Conservation (phyloP, 352 stramenopile species). For the Phytophthora pistaciae region DNA sequence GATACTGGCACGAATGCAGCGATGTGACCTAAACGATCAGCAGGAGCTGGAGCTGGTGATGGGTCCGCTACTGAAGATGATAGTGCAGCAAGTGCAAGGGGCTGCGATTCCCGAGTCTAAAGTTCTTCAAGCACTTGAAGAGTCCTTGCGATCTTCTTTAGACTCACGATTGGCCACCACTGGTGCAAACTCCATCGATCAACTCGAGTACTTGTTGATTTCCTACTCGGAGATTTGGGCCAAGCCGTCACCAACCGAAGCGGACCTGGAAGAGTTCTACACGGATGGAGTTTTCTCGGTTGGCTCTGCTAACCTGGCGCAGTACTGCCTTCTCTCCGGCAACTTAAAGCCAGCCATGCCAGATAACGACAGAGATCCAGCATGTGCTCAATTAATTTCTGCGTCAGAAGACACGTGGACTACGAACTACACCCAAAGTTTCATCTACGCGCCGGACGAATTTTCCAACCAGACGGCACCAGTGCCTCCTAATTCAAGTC, state of each 20-base stretch:
- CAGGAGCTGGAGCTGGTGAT: slow-evolving; percentile 42
- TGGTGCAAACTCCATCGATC: slow-evolving; percentile 15
- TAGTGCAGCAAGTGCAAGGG: slow-evolving; percentile 11
- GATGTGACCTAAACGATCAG: slow-evolving; percentile 44
- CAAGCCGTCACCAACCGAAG: slow-evolving; percentile 33
- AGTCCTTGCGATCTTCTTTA: not conserved
- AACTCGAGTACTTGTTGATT: slow-evolving; percentile 36
- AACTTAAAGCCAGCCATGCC: slow-evolving; percentile 18
- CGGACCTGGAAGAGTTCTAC: slow-evolving; percentile 22
- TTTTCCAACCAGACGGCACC: slow-evolving; percentile 44
- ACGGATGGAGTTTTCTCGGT: slow-evolving; percentile 35
- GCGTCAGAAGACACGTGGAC: slow-evolving; percentile 2
- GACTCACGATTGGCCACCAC: not conserved
- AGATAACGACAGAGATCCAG: slow-evolving; percentile 18
- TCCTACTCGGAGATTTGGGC: slow-evolving; percentile 36
- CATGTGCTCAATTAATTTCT: slow-evolving; percentile 13
- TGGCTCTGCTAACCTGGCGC: slow-evolving; percentile 7
- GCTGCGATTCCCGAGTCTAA: not conserved
- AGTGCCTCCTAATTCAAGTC: slow-evolving; percentile 38
- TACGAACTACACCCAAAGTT: slow-evolving; percentile 15
- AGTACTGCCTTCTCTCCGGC: slow-evolving; percentile 42
- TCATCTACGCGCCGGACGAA: slow-evolving; percentile 43
- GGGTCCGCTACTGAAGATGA: slow-evolving; percentile 16
- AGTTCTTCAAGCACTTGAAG: not conserved
- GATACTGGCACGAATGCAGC: slow-evolving; percentile 40